Evolutionary conservation across 2,329 filamentous ascomycete genomes (phyloP), one percentile per base, ranked within the genome.

Genomic region (Myotisia sp.): DNA sequence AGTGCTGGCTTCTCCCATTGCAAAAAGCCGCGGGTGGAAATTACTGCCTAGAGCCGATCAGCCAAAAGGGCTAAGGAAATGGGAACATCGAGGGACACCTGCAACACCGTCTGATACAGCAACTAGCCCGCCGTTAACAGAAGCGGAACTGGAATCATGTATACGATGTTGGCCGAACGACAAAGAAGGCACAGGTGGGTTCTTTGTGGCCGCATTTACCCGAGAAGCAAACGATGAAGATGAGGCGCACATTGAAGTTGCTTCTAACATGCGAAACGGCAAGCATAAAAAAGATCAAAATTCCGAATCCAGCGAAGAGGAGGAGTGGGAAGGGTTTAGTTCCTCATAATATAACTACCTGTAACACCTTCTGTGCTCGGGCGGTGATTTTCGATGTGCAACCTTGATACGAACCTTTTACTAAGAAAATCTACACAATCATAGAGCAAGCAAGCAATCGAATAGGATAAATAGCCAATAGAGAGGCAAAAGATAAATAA

Each of bases 121-220:
- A 5, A 5, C 6, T 24, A 33, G 17, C 42, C 6, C 9, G 5
- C 5, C 9, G n/a, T 53, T 36, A 40, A 52, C 22, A 36, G 68
- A 67, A 1, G 60, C 74, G 33, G 50, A 64, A 26, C 56, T 64
- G 4, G 76, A 87, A 17, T 80, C 70, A 2, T 93, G 85, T 49
- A 78, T 94, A 37, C 67, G 87, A 38, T 82, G 83, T 20, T 77
- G 80, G 54, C 81, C 86, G 46, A 80, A 74, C 17, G 84, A 87
- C 45, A 76, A 76, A 6, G 72, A 79, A 42, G 84, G 85, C 0
- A 81, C 86, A 1, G 93, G 94, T 71, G 87, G 90, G 0, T 95
- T 98, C 58, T 98, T 98, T 47, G 81, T 94, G 13, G 84, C 75
- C n/a, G 83, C 70, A 0, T 93, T 98, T 56, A 69, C 83, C 3